phyloP scores from a whole-genome alignment of 2,329 filamentous ascomycete genomes.

The Aureobasidium mangrovei region DNA sequence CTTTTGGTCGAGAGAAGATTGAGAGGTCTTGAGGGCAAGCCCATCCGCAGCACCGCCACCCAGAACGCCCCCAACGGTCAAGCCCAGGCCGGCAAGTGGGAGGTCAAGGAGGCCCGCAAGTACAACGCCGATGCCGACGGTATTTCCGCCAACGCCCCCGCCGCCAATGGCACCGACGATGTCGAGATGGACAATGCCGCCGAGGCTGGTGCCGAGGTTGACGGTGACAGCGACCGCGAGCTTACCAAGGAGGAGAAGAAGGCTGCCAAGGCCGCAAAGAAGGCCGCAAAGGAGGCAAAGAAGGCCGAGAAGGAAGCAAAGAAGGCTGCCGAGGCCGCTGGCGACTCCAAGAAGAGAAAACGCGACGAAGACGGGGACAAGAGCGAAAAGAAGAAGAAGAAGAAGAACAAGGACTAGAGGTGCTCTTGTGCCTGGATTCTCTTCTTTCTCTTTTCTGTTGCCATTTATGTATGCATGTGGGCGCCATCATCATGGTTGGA shows the following conservation, averaged over 20 bases:
- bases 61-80: constrained; percentile 67
- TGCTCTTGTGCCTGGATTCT: not conserved
- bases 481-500: constrained; percentile 12
- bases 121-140: constrained; percentile 95
- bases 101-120: constrained; percentile 83
- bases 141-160: constrained; percentile 58
- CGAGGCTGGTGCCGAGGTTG: constrained; percentile 11
- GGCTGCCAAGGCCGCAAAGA: constrained; percentile 17
- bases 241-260: constrained; percentile 16
- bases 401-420: constrained; percentile 17
- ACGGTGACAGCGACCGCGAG: constrained; percentile 13
- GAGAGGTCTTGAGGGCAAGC: constrained; percentile 79
- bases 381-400: constrained; percentile 19
- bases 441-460: constrained; percentile 3
- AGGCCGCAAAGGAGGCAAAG: constrained; percentile 15
- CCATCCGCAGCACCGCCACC: constrained; percentile 66
- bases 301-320: constrained; percentile 18
- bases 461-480: constrained; percentile 14
- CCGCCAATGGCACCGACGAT: constrained; percentile 43
- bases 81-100: constrained; percentile 64
- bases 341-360: constrained; percentile 16
- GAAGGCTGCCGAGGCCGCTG: constrained; percentile 16
- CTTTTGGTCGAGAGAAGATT: constrained; percentile 69
- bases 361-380: constrained; percentile 15
- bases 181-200: constrained; percentile 27